Base-by-base conservation (phyloP, 768 basidiomycete genomes). In the Podaxis carcinomalis region DNA sequence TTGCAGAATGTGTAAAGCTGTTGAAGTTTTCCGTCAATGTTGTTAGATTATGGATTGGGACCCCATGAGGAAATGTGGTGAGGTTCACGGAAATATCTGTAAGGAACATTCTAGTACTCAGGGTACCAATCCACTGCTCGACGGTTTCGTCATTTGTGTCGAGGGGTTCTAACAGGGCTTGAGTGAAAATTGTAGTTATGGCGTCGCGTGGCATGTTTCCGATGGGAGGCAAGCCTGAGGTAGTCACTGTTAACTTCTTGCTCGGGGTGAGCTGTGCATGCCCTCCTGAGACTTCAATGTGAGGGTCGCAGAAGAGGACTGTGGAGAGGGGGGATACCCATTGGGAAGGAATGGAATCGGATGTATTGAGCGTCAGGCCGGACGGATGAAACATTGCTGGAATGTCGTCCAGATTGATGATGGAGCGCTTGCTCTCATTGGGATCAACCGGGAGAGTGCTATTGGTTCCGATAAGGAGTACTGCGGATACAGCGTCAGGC, bases 391-490 rank as follows among this genome's bases (percentile, higher is more conserved):
- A 39, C 3, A 37, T 21, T 1, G 53, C 40, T 40, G 53, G 54
- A 3, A 56, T 19, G 23, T 49, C 19, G 21, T 57, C 23, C 16
- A 57, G 47, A 27, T 57, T 57, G 47, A 57, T 42, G 3, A 2
- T 42, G 14, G 40, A 42, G 40, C 14, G 11, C n/a, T 42, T 11
- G 40, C 1, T 42, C 11, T 42, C 40, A n/a, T 42, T n/a, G 40
- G 40, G 40, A n/a, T 42, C 36, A 37, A 50, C 47, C 1, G 47
- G 57, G 32, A 57, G 35, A 7, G 32, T 28, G 32, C 4, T 11
- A 36, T 57, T 57, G 16, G 57, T 57, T 50, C 57, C 57, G 21
- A 57, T 14, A 27, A 49, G 16, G 3, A 57, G 57, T 6, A 19
- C 10, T 1, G 32, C 47, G 3, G 39, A 23, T 7, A 1, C 1